Evolutionary conservation across 345 rosid species (phyloP), one percentile per base, ranked within the genome.

Genomic region (Gossypium anomalum): DNA sequence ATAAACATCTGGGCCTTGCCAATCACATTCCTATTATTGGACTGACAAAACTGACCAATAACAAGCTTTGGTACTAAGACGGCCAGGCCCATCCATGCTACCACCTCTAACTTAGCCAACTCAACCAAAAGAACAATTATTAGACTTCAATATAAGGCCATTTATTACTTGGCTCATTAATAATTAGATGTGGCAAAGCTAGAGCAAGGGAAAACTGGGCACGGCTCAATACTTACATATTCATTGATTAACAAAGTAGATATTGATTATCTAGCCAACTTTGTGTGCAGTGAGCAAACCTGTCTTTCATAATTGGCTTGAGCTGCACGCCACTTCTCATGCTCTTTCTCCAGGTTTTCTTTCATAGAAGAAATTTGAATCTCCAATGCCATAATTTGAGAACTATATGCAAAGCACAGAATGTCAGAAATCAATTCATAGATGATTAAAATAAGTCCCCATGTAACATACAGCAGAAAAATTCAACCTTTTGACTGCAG

Each of bases 241-340:
- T 64, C 34, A 63, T 45, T 17, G 22, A 16, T 73, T 25, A 53
- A 70, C 62, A 52, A 69, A 27, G 59, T 69, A 25, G 15, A 72
- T 17, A 20, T 71, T 45, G 29, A 43, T 14, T 8, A 10, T 23
- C 67, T 55, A 38, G 65, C 3, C 63, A 38, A 19, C 19, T 20
- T 7, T 19, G 10, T n/a, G 38, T 15, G 14, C 60, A 53, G 23
- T 58, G 20, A 48, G 43, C 41, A 71, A 72, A 95, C 99, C 98
- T 95, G 99, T 87, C 97, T 85, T 87, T 95, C 99, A 73, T 95
- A 95, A 78, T 95, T 95, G 63, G 89, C 83, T 80, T 93, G 96
- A 73, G 97, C 90, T 80, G 84, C 67, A 61, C 88, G 89, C 93
- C 98, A 87, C 74, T 88, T 83, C 75, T 86, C 92, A 80, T 91